Conservation (phyloP, 1,284 basidiomycete genomes). For the Cutaneotrichosporon sp. region DNA sequence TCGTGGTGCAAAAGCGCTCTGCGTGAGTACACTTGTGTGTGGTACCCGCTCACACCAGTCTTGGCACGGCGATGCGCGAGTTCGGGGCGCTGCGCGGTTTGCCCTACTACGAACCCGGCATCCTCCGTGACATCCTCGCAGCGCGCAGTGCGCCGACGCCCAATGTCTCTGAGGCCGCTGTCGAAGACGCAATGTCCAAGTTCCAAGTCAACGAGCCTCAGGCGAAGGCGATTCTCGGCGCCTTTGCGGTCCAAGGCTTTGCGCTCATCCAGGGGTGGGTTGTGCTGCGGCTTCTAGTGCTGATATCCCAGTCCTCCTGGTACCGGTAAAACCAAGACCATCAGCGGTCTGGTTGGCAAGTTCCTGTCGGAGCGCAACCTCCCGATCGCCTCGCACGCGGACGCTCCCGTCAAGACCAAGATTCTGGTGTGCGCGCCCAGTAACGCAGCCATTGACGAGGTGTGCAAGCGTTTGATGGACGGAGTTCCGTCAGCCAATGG, state of each 20-base stretch:
- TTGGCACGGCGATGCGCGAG: conserved; percentile 90
- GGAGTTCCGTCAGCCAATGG: conserved; percentile 67
- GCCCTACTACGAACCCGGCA: conserved; percentile 69
- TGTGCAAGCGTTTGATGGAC: conserved; percentile 82
- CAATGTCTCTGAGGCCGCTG: conserved; percentile 59
- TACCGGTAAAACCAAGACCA: conserved; percentile 98
- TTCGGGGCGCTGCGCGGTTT: conserved; percentile 83
- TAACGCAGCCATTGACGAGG: conserved; percentile 98
- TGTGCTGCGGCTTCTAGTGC: background rate
- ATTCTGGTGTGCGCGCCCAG: conserved; percentile 94
- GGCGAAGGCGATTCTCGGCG: conserved; percentile 80
- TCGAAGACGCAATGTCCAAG: conserved; percentile 67
- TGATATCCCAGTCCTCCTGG: conserved; percentile 75
- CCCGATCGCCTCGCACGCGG: conserved; percentile 57
- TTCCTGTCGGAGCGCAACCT: conserved; percentile 68
- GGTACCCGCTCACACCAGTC: conserved; percentile 55
- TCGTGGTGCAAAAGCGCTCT: conserved; percentile 78
- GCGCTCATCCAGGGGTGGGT: conserved; percentile 91
- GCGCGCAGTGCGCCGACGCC: conserved; percentile 63
- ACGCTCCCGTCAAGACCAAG: conserved; percentile 65
- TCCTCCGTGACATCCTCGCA: conserved; percentile 68
- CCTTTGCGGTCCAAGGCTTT: conserved; percentile 76
- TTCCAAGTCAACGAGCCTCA: conserved; percentile 92
- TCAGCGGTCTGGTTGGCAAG: conserved; percentile 87
- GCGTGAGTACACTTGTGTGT: conserved; percentile 61